Percentiles rank a stretch among this genome's conserved stretches.
Conservation (phyloP, 2,329 filamentous ascomycete species). For the Juglanconis sp. region DNA sequence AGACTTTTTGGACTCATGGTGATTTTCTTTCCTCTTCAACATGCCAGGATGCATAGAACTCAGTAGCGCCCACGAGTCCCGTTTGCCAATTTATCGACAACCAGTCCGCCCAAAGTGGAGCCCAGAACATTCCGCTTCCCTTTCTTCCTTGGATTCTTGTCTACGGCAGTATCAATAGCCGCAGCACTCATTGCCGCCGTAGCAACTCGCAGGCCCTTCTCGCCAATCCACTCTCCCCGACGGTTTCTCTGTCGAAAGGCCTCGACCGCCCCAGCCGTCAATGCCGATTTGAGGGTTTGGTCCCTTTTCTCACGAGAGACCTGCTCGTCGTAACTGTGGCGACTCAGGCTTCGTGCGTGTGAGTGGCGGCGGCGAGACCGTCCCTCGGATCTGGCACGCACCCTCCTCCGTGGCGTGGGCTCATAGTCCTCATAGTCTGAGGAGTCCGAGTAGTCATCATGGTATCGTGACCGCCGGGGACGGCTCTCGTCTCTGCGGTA, state of each 20-base stretch:
- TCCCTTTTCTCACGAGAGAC: background rate
- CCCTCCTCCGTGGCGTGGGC: background rate
- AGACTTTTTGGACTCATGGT: background rate
- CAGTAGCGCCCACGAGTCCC: slow-evolving; percentile 9
- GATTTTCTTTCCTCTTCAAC: background rate
- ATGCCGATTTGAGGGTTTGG: slow-evolving; percentile 23
- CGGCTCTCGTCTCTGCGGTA: background rate
- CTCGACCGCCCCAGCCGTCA: slow-evolving; percentile 22
- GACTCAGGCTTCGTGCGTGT: background rate
- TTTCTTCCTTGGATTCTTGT: slow-evolving; percentile 12
- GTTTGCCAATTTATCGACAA: slow-evolving; percentile 24
- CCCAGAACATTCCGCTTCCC: slow-evolving; percentile 22
- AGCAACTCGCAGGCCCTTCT: slow-evolving; percentile 20
- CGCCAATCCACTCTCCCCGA: slow-evolving; percentile 6
- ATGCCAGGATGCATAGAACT: background rate
- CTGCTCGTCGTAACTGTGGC: background rate
- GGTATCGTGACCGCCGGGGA: background rate
- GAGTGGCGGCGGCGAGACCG: background rate
- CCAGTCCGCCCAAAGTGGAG: slow-evolving; percentile 23
- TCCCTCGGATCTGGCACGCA: background rate
- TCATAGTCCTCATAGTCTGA: background rate
- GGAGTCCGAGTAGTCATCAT: background rate
- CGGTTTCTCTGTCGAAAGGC: slow-evolving; percentile 22
- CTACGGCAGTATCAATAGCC: slow-evolving; percentile 23
- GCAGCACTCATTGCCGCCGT: slow-evolving; percentile 26